Percentiles rank a stretch among this genome's conserved stretches.
Conservation (phyloP, 495 filamentous ascomycete genomes). For the Parathielavia appendiculata region DNA sequence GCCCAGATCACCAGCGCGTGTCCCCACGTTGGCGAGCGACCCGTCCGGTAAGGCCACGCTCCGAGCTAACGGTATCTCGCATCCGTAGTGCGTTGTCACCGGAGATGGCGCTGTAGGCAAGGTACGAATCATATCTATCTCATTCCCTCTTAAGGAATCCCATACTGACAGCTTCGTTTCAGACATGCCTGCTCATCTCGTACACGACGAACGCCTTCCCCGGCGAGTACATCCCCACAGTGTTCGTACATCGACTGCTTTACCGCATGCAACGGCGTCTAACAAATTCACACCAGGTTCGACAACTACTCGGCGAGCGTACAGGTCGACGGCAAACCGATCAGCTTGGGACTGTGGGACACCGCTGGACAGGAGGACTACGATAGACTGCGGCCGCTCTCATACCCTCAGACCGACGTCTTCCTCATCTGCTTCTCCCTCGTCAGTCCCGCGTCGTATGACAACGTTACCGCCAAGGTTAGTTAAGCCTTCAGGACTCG, state of each 20-base stretch:
- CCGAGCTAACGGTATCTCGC: constrained; percentile 19
- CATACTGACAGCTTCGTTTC: constrained; percentile 14
- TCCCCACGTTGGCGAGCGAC: constrained; percentile 8
- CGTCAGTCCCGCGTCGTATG: constrained; percentile 93
- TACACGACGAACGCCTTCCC: constrained; percentile 99
- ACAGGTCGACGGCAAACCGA: constrained; percentile 96
- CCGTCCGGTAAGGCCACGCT: neutral
- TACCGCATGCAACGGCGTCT: constrained; percentile 55
- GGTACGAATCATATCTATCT: constrained; percentile 47
- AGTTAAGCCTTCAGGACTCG: constrained; percentile 11
- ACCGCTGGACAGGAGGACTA: constrained; percentile 99
- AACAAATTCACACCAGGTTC: constrained; percentile 58
- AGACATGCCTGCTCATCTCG: constrained; percentile 99
- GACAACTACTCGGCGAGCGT: constrained; percentile 99
- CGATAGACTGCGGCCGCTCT: constrained; percentile 89
- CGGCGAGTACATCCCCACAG: constrained; percentile 97
- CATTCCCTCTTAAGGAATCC: neutral
- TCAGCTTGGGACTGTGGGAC: constrained; percentile 97
- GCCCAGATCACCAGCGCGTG: constrained; percentile 17
- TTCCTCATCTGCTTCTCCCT: constrained; percentile 99
- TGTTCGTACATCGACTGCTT: constrained; percentile 56
- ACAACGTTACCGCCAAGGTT: constrained; percentile 96
- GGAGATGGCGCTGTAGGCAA: constrained; percentile 99
- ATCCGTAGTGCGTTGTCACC: constrained; percentile 85
- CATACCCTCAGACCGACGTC: constrained; percentile 96